A percentile compares a stretch with the other conserved stretches of the same genome.
Evolutionary conservation across 2,329 filamentous ascomycete genomes (phyloP).

Genomic region (Hymenoscyphus fraxineus): DNA sequence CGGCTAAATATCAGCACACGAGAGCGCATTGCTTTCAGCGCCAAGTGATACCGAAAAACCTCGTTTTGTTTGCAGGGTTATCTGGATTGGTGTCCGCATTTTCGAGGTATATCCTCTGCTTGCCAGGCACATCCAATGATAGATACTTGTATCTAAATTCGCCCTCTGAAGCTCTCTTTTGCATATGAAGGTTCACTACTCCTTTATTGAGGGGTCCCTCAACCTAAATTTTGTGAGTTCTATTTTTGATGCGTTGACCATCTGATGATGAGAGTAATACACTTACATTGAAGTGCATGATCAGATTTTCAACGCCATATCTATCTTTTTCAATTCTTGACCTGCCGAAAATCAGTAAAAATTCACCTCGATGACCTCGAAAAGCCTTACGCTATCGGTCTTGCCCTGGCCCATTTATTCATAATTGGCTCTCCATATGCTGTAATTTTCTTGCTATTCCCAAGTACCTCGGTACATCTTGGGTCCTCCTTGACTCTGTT

Average conservation of each 20-base stretch:
- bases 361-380: not conserved
- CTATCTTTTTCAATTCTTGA: constrained; percentile 66
- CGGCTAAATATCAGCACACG: not conserved
- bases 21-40: constrained; percentile 15
- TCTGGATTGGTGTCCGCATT: constrained; percentile 45
- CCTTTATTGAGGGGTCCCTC: constrained; percentile 73
- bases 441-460: constrained; percentile 68
- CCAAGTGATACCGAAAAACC: constrained; percentile 35
- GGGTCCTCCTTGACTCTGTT: constrained; percentile 71
- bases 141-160: constrained; percentile 80
- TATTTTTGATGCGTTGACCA: not conserved
- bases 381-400: constrained; percentile 53
- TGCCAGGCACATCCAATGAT: constrained; percentile 73
- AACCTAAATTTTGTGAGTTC: constrained; percentile 48
- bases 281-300: constrained; percentile 76
- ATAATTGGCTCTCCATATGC: constrained; percentile 78
- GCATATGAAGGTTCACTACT: constrained; percentile 73
- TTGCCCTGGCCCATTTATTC: constrained; percentile 73
- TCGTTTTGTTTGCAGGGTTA: constrained; percentile 29
- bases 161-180: constrained; percentile 60
- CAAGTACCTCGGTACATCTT: constrained; percentile 69
- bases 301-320: constrained; percentile 73
- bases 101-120: constrained; percentile 62
- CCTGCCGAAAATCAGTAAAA: constrained; percentile 41
- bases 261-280: too few species aligned